Conservation (phyloP, 371 early-diverging fungal species). For the Rhizopus stolonifer region DNA sequence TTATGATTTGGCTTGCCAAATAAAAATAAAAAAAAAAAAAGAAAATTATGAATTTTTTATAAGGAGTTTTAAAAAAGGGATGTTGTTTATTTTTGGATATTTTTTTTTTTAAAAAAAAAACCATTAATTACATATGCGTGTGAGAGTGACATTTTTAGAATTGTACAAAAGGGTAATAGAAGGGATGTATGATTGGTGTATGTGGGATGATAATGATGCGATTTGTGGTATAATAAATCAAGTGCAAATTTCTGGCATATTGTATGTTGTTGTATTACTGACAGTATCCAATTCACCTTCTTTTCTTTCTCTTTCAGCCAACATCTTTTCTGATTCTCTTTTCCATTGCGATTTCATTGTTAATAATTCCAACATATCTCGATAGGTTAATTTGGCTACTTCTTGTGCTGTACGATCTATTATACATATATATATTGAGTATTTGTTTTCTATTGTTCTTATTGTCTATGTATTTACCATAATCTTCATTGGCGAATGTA, state of each 20-base stretch:
- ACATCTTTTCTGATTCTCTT: slow-evolving; percentile 44
- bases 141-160: neutral
- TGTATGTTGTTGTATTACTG: slow-evolving; percentile 5
- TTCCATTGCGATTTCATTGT: slow-evolving; percentile 48
- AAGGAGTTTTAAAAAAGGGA: too few species aligned
- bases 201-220: too few species aligned
- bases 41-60: too few species aligned
- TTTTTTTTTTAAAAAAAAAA: neutral
- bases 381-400: slow-evolving; percentile 48
- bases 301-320: slow-evolving; percentile 28
- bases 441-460: neutral
- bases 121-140: neutral
- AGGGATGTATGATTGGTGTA: neutral
- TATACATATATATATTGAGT: neutral
- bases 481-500: slow-evolving; percentile 51
- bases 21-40: neutral
- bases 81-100: neutral
- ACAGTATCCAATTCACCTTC: neutral
- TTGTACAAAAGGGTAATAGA: neutral
- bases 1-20: slow-evolving; percentile 3
- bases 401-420: slow-evolving; percentile 51
- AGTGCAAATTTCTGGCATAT: slow-evolving; percentile 27
- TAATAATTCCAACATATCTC: slow-evolving; percentile 48
- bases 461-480: slow-evolving; percentile 43
- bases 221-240: too few species aligned